phyloP scores from a whole-genome alignment of 768 basidiomycete species.

The Rhodotorula babjevae region DNA sequence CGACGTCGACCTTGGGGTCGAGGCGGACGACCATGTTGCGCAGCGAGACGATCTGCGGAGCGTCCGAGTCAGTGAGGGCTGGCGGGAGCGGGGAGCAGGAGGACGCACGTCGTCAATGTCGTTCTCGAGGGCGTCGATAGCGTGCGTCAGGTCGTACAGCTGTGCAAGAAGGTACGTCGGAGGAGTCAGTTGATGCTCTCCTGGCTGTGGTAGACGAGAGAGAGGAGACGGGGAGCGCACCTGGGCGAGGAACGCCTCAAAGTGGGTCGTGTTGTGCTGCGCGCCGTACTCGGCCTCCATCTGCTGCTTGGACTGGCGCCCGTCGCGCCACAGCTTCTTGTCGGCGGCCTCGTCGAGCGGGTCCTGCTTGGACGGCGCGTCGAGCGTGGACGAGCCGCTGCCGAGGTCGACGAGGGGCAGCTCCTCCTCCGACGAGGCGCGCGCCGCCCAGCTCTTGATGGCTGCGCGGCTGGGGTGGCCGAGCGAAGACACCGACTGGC shows the following conservation, averaged over 20 bases:
- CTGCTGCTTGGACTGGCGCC: conserved; percentile 19
- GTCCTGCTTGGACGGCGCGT: background rate
- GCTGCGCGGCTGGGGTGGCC: background rate
- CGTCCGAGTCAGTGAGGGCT: background rate
- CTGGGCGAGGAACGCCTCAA: conserved; percentile 28
- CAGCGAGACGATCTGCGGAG: conserved; percentile 13
- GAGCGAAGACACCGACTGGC: conserved; percentile 4
- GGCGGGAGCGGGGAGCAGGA: too few species aligned
- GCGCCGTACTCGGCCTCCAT: background rate
- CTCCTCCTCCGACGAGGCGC: conserved; percentile 15
- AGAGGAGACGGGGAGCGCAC: background rate
- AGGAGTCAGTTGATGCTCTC: too few species aligned
- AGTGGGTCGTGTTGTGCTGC: background rate
- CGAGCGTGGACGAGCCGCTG: background rate
- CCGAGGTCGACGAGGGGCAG: conserved; percentile 8
- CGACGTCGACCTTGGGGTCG: conserved; percentile 25
- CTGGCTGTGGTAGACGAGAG: background rate
- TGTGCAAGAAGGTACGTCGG: too few species aligned
- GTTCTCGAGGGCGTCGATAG: conserved; percentile 36
- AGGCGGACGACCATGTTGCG: conserved; percentile 21
- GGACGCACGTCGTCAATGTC: conserved; percentile 26
- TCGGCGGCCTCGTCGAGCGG: conserved; percentile 16
- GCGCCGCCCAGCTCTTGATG: background rate
- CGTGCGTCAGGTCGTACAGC: conserved; percentile 35
- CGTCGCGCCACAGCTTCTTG: conserved; percentile 5